Evolutionary conservation across 345 rosid species (phyloP), one percentile per base, ranked within the genome.

Genomic region (Garcia nutans): DNA sequence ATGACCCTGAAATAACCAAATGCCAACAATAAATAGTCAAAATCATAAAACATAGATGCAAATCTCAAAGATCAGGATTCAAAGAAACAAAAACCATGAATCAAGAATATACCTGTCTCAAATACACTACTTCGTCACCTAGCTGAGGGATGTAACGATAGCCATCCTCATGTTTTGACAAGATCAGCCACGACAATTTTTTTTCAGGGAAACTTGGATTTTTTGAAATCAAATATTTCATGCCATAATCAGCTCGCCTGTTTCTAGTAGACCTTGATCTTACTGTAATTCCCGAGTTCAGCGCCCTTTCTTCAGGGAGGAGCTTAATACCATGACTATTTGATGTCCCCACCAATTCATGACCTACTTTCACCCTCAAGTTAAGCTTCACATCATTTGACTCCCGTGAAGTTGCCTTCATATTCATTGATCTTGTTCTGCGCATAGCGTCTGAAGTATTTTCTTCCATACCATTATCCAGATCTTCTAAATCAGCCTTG

Each of bases 371-470:
- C 62, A 70, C 19, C 65, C 80, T 86, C 55, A 77, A 69, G 76
- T 72, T 72, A 72, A 28, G 80, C 58, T 75, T 82, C 66, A 71
- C 72, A 37, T 77, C 71, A 77, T 79, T 75, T 26, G 82, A 80
- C 73, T 88, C 88, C 65, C 68, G 75, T 54, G 88, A 82, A 52
- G 81, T 83, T 70, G 82, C 87, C 83, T 87, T 89, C 83, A 84
- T 82, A 85, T 85, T 91, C 83, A 80, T 73, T 71, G 96, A 88
- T 83, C 93, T 89, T 83, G 86, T 91, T 85, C 91, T 88, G 57
- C 85, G 86, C 68, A 81, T 69, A 56, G 84, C 88, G 87, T 84
- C 89, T 45, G 67, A 77, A 44, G 60, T 37, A 77, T 78, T 72
- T 71, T 74, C 84, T 67, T 79, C 80, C 70, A 66, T 65, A 78